Evolutionary conservation across 2,329 filamentous ascomycete species (phyloP).

Genomic region (Plenodomus tracheiphilus): DNA sequence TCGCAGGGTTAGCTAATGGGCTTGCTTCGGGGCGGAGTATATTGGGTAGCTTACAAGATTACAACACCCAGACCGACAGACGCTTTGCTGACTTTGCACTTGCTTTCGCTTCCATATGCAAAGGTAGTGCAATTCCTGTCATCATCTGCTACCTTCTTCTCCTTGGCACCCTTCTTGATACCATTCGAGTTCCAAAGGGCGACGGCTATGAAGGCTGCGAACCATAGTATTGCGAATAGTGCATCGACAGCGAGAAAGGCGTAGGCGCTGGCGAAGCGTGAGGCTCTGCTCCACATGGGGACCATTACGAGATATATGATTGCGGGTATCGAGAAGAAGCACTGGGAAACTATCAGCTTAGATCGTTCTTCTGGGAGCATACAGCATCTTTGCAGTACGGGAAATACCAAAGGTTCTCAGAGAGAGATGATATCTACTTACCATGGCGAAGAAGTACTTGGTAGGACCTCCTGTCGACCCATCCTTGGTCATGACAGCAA

Average conservation of each 20-base stretch:
- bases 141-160: constrained; percentile 44
- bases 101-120: constrained; percentile 57
- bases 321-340: constrained; percentile 61
- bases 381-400: too few species aligned
- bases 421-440: constrained; percentile 41
- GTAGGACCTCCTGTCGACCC: constrained; percentile 58
- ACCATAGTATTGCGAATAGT: constrained; percentile 60
- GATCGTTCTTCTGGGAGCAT: constrained; percentile 1
- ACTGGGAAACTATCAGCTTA: constrained; percentile 48
- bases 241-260: constrained; percentile 61
- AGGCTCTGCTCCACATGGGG: constrained; percentile 63
- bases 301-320: constrained; percentile 64
- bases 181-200: constrained; percentile 61
- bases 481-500: constrained; percentile 61
- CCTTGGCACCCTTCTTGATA: constrained; percentile 54
- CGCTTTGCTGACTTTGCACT: constrained; percentile 61
- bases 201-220: constrained; percentile 60
- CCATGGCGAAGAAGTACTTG: constrained; percentile 61
- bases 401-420: not conserved
- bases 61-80: constrained; percentile 60
- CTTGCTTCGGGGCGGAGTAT: not conserved
- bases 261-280: constrained; percentile 62
- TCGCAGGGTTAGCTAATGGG: not conserved
- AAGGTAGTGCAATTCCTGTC: constrained; percentile 58
- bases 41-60: constrained; percentile 53